Evolutionary conservation across 768 basidiomycete genomes (phyloP).

Genomic region (Gyrodon lividus): DNA sequence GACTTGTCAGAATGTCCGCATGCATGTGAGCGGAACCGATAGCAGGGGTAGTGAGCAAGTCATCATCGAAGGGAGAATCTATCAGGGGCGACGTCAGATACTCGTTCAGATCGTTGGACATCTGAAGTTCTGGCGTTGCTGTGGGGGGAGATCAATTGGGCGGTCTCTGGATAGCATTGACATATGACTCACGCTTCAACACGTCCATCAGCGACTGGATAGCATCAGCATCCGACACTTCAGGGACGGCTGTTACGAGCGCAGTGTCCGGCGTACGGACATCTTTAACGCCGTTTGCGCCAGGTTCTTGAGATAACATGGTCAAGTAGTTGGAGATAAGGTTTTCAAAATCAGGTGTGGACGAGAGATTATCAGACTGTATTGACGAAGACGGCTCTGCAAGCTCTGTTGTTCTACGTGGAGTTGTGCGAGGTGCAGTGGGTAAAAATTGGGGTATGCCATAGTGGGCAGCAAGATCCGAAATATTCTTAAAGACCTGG

Average conservation of each 20-base stretch:
- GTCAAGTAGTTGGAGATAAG: slow-evolving; percentile 64
- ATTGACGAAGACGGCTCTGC: slow-evolving; percentile 33
- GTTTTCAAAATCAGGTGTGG: slow-evolving; percentile 39
- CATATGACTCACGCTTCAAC: slow-evolving; percentile 33
- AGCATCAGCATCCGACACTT: slow-evolving; percentile 28
- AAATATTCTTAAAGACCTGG: slow-evolving; percentile 60
- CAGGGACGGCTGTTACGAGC: slow-evolving; percentile 21
- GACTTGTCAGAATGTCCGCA: slow-evolving; percentile 43
- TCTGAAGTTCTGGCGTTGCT: slow-evolving; percentile 41
- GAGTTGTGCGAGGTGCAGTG: slow-evolving; percentile 60
- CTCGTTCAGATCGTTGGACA: slow-evolving; percentile 38
- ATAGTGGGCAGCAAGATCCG: slow-evolving; percentile 75
- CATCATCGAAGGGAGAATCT: slow-evolving; percentile 47
- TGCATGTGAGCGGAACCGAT: slow-evolving; percentile 35
- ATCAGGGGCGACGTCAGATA: slow-evolving; percentile 48
- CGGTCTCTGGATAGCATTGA: rapidly evolving
- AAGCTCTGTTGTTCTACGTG: slow-evolving; percentile 38
- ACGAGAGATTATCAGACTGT: slow-evolving; percentile 21
- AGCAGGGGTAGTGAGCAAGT: slow-evolving; percentile 43
- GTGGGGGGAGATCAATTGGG: not conserved
- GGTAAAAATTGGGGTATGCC: slow-evolving; percentile 74
- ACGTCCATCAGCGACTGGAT: slow-evolving; percentile 41
- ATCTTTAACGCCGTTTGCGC: slow-evolving; percentile 35
- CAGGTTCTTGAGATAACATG: slow-evolving; percentile 59
- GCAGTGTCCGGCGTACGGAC: slow-evolving; percentile 32